These are phyloP conservation scores for Globisporangium acanthophoron DNA, from an alignment of 352 stramenopile genomes.

Conservation along the genomic window DNA sequence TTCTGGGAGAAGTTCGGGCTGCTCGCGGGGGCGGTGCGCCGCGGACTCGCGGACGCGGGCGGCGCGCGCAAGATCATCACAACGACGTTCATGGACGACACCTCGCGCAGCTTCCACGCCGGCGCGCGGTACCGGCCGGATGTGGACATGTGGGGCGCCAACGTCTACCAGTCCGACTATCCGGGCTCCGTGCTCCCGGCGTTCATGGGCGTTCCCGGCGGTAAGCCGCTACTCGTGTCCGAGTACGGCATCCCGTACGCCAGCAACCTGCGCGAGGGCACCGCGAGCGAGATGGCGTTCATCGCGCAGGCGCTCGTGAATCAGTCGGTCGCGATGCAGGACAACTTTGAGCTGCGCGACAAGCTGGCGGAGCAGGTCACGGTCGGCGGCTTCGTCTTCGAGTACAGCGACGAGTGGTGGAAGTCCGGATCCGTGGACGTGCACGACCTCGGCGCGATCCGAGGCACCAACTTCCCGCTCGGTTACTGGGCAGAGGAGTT, in stretches of 20 bases:
- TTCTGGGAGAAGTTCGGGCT: slow-evolving; percentile 66
- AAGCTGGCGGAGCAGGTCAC: slow-evolving; percentile 40
- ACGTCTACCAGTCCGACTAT: slow-evolving; percentile 69
- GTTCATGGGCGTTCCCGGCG: slow-evolving; percentile 33
- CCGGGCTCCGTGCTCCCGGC: slow-evolving; percentile 42
- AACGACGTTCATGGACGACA: slow-evolving; percentile 73
- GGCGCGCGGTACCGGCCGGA: slow-evolving; percentile 42
- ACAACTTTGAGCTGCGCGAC: slow-evolving; percentile 47
- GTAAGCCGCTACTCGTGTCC: slow-evolving; percentile 48
- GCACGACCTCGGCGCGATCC: slow-evolving; percentile 45
- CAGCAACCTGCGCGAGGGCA: slow-evolving; percentile 32
- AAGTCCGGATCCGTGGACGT: slow-evolving; percentile 43
- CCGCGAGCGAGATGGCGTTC: slow-evolving; percentile 30
- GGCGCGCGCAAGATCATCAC: slow-evolving; percentile 67
- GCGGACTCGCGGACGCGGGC: slow-evolving; percentile 35
- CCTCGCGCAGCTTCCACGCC: slow-evolving; percentile 33
- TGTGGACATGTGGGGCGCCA: slow-evolving; percentile 68
- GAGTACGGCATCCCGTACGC: slow-evolving; percentile 67
- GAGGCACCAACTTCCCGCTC: slow-evolving; percentile 44
- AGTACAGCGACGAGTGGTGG: slow-evolving; percentile 80
- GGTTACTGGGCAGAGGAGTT: slow-evolving; percentile 60
- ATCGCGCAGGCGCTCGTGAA: slow-evolving; percentile 38
- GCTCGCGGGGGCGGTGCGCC: slow-evolving; percentile 43
- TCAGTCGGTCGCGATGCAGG: slow-evolving; percentile 46
- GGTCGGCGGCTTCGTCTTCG: slow-evolving; percentile 67